phyloP scores from a whole-genome alignment of 192 early-diverging fungal species.

The Pecoramyces ruminantium region DNA sequence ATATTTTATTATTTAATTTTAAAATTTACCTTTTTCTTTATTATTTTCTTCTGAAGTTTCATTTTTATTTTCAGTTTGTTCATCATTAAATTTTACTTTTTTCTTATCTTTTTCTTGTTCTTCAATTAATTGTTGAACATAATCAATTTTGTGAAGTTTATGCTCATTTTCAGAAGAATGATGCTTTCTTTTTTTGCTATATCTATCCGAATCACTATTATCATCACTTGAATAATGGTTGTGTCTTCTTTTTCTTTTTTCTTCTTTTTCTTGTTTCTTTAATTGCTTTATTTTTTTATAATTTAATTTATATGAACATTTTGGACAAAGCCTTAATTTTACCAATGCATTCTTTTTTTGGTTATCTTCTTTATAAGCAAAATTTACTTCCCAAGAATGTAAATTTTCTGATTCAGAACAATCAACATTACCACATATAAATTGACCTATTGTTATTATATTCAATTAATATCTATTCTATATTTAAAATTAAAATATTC shows the following conservation, averaged over 20 bases:
- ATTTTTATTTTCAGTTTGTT: too few species aligned
- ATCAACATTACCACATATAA: slow-evolving; percentile 44
- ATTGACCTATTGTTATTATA: slow-evolving; percentile 30
- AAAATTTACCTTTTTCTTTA: slow-evolving; percentile 1
- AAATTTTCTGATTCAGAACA: slow-evolving; percentile 21
- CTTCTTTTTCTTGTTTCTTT: slow-evolving; percentile 7
- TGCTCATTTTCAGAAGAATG: slow-evolving; percentile 2
- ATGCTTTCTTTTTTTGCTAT: neutral
- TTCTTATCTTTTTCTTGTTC: slow-evolving; percentile 3
- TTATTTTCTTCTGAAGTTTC: neutral
- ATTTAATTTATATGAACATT: slow-evolving; percentile 54
- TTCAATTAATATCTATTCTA: too few species aligned
- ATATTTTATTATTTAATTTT: too few species aligned
- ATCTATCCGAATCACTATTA: neutral
- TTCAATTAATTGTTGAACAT: slow-evolving; percentile 6
- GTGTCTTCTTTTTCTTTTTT: slow-evolving; percentile 2
- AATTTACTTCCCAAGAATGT: slow-evolving; percentile 73
- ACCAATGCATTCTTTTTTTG: slow-evolving; percentile 64
- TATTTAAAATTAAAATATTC: too few species aligned
- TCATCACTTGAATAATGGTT: neutral
- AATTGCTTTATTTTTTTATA: slow-evolving; percentile 40
- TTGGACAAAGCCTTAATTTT: slow-evolving; percentile 55
- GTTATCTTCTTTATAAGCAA: slow-evolving; percentile 55
- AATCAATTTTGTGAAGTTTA: slow-evolving; percentile 5
- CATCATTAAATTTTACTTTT: neutral